Evolutionary conservation across 2,329 filamentous ascomycete genomes (phyloP), one percentile per base, ranked within the genome.

Genomic region (Botrytis fabae): DNA sequence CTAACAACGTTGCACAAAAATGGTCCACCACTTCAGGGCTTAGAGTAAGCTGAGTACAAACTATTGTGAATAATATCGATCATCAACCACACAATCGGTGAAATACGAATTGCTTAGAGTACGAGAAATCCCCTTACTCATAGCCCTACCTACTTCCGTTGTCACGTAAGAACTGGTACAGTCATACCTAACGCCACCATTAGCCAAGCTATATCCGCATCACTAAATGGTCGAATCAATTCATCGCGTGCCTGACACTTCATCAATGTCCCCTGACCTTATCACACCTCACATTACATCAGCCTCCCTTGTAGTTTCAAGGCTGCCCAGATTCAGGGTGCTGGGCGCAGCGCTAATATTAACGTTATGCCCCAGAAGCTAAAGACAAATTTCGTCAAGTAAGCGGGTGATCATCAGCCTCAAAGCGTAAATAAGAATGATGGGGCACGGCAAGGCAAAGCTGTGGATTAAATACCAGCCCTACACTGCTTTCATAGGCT

Each of bases 191-290:
- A 57, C 65, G 48, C 65, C 65, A 68, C 35, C 35, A 25, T 35
- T 28, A 42, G 48, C 48, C 65, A 68, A 68, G 48, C 48, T 48
- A 57, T 8, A 32, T 40, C n/a, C 10, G 38, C 42, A 28, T 42
- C n/a, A 68, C 10, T 18, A 68, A 32, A 68, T 44, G 12, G 16
- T 44, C 65, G 65, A 69, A 69, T 69, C 35, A 69, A 69, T 28
- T 57, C n/a, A 69, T 69, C 38, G 65, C 48, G 65, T 69, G 65
- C 65, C 48, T 69, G 28, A 32, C 9, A 68, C 40, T 68, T 57
- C 46, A 68, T 32, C 51, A 54, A 42, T 57, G n/a, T 32, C 48
- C 65, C 65, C 65, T 69, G 65, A 69, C 38, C 48, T 69, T 18
- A 69, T 69, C 65, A 68, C 25, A 54, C 61, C 63, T 66, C 44